phyloP scores from a whole-genome alignment of 2,329 filamentous ascomycete species.

The Pyrenochaeta sp. region DNA sequence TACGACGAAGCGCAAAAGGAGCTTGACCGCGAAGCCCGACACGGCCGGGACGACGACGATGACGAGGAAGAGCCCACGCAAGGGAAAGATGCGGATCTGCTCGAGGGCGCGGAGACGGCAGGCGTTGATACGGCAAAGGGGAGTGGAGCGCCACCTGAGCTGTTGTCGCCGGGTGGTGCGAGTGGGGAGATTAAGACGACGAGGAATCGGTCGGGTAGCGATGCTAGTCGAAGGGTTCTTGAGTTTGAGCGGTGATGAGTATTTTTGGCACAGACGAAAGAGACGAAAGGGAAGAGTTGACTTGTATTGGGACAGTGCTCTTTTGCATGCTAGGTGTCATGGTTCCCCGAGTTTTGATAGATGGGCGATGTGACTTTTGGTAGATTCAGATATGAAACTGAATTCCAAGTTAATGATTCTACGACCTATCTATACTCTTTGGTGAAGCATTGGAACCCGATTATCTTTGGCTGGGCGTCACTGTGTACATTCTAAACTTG shows the following conservation, averaged over 20 bases:
- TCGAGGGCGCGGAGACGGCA: constrained; percentile 59
- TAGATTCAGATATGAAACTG: too few relatives aligned
- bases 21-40: constrained; percentile 77
- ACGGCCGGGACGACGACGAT: constrained; percentile 63
- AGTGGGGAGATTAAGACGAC: constrained; percentile 35
- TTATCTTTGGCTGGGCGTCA: too few relatives aligned
- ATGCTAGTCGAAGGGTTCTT: constrained; percentile 45
- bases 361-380: too few relatives aligned
- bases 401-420: too few relatives aligned
- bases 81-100: constrained; percentile 53
- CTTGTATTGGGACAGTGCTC: too few relatives aligned
- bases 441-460: too few relatives aligned
- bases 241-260: constrained; percentile 46
- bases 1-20: constrained; percentile 97
- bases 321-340: too few relatives aligned
- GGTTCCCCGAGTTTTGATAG: too few relatives aligned
- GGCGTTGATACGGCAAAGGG: constrained; percentile 47
- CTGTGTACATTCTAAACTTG: too few relatives aligned
- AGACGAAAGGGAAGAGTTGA: too few relatives aligned
- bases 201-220: constrained; percentile 40
- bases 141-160: constrained; percentile 17
- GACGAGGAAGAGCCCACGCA: constrained; percentile 67
- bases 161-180: constrained; percentile 25
- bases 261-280: too few relatives aligned
- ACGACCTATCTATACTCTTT: too few relatives aligned